Evolutionary conservation across 352 stramenopile species (phyloP), one percentile per base, ranked within the genome.

Genomic region (Globisporangium parvum): DNA sequence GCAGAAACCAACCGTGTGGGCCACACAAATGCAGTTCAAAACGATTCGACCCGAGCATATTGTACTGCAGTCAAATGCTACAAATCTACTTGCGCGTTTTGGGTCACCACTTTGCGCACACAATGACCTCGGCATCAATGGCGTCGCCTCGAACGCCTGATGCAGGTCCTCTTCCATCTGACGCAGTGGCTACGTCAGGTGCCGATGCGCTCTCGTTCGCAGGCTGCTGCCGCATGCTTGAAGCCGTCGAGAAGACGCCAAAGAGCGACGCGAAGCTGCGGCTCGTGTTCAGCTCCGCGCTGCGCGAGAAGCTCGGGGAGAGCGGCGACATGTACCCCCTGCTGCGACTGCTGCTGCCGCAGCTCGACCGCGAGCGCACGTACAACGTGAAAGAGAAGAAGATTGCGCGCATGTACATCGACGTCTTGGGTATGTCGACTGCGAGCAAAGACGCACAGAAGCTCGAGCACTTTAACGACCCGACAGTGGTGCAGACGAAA

Each of bases 371-470:
- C 54, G 82, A 93, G 55, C 80, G 85, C 62, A 90, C 77, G 47
- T 94, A 93, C 64, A 93, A 91, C 63, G 67, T 94, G 8, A 91
- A 91, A 59, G 82, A 93, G 61, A 91, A 87, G 69, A 94, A 91
- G 65, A 85, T 94, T 55, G 85, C 80, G 40, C 85, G 77, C 61
- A 53, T 88, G 11, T 93, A 91, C 55, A 65, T 91, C 4, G 73
- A 91, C 12, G 66, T 93, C 9, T 56, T 94, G 10, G 82, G 85
- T 14, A 76, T 94, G 59, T 71, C 73, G 12, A 56, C 63, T 0
- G 76, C 72, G 53, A 89, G 76, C 52, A 70, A 67, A 23, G 85
- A 94, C 37, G 82, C 82, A 15, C 78, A 88, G 53, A 90, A 85
- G 54, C 65, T 94, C 24, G 77, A 91, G 69, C 75, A 80, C 53